Evolutionary conservation across 352 stramenopile genomes (phyloP).

Genomic region (Phytopythium oedochilum): DNA sequence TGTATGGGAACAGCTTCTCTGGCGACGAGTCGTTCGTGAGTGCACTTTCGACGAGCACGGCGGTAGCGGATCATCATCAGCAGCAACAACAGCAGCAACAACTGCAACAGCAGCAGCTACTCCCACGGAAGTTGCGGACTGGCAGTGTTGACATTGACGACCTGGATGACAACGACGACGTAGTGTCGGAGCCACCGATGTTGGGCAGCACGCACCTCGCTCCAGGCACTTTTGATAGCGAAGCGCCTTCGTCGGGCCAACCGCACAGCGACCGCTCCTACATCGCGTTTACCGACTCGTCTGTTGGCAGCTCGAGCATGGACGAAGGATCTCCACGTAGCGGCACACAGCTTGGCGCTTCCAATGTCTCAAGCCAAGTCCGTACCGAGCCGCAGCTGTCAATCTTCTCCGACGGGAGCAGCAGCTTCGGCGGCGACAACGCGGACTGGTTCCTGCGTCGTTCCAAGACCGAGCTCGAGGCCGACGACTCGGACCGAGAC

Average conservation of each 20-base stretch:
- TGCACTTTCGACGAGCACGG: not conserved
- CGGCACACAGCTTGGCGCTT: not conserved
- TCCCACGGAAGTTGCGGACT: conserved; percentile 15
- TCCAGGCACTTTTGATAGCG: not conserved
- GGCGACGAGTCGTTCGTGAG: conserved; percentile 4
- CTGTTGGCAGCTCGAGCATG: conserved; percentile 12
- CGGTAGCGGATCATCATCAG: conserved; percentile 3
- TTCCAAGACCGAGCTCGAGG: conserved; percentile 43
- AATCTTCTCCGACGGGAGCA: conserved; percentile 35
- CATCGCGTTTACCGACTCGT: conserved; percentile 38
- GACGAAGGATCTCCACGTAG: not conserved
- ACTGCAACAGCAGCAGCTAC: not conserved
- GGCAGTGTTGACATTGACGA: conserved; percentile 31
- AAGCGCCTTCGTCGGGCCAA: conserved; percentile 1
- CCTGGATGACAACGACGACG: conserved; percentile 22
- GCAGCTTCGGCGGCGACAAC: conserved; percentile 34
- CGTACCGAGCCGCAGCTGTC: conserved; percentile 22
- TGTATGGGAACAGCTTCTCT: conserved; percentile 8
- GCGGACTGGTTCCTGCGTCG: conserved; percentile 36
- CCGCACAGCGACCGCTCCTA: conserved; percentile 28
- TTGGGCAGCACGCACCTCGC: conserved; percentile 5
- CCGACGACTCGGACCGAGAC: conserved; percentile 18
- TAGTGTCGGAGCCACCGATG: conserved; percentile 10
- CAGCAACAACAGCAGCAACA: conserved; percentile 1
- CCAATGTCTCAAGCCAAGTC: not conserved